A percentile compares a stretch with the other conserved stretches of the same genome.
phyloP scores from a whole-genome alignment of 2,329 filamentous ascomycete species.

The Dactylonectria macrodidyma region DNA sequence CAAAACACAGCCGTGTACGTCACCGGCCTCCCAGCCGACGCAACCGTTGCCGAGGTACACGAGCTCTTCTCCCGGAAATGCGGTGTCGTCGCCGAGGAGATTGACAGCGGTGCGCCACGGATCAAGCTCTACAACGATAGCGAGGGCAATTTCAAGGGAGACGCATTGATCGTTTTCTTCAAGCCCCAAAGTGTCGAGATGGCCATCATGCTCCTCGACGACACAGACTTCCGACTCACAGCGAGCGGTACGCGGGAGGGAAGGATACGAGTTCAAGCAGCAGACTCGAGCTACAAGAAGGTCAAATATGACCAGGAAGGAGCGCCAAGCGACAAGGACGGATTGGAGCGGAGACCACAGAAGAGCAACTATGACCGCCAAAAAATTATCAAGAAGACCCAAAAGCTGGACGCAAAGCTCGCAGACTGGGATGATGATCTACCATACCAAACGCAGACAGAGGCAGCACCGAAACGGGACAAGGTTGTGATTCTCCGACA shows the following conservation, averaged over 20 bases:
- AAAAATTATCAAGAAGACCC: conserved; percentile 92
- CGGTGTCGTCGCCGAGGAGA: conserved; percentile 94
- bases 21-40: conserved; percentile 87
- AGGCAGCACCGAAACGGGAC: conserved; percentile 72
- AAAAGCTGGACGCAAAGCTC: conserved; percentile 91
- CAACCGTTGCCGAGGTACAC: conserved; percentile 83
- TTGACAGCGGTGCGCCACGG: conserved; percentile 87
- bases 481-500: conserved; percentile 90
- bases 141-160: conserved; percentile 89
- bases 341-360: conserved; percentile 58
- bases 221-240: conserved; percentile 82
- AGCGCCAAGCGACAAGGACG: conserved; percentile 38
- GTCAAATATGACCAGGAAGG: conserved; percentile 74
- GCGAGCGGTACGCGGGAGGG: conserved; percentile 67
- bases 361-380: conserved; percentile 80
- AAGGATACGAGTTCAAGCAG: conserved; percentile 85
- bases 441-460: conserved; percentile 62
- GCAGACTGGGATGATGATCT: conserved; percentile 97
- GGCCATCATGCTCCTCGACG: conserved; percentile 85
- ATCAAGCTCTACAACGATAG: conserved; percentile 94
- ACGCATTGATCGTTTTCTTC: conserved; percentile 95
- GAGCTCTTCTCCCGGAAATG: conserved; percentile 87
- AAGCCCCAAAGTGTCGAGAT: conserved; percentile 92
- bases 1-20: conserved; percentile 95
- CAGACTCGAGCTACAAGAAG: conserved; percentile 94